These are phyloP conservation scores for Trametes pubescens DNA, from an alignment of 1,284 basidiomycete species.

Conservation along the genomic window DNA sequence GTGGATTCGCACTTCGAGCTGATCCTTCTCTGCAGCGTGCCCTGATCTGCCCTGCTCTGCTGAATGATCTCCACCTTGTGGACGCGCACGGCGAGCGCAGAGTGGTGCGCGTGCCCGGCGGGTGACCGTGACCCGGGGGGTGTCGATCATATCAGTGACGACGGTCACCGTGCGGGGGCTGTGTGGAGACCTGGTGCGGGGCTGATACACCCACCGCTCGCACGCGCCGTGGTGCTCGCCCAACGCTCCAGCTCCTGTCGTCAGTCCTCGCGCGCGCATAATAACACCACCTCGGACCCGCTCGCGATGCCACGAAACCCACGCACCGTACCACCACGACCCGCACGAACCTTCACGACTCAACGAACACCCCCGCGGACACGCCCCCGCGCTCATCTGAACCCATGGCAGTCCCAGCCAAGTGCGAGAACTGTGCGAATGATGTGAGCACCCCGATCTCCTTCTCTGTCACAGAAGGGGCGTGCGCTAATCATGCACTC, in stretches of 20 bases:
- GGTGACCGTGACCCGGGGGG: conserved; percentile 3
- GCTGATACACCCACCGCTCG: neutral
- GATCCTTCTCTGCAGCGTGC: conserved; percentile 17
- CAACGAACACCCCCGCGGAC: neutral
- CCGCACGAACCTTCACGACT: neutral
- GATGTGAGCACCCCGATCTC: conserved; percentile 34
- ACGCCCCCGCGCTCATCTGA: conserved; percentile 8
- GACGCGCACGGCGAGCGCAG: neutral
- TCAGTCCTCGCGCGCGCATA: neutral
- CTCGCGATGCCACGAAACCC: conserved; percentile 3
- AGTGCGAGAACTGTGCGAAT: conserved; percentile 35
- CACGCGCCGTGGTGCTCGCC: neutral
- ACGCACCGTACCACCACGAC: neutral
- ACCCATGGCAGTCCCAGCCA: conserved; percentile 30
- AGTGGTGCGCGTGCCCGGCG: conserved; percentile 1
- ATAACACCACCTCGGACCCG: conserved; percentile 1
- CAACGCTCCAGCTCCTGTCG: neutral
- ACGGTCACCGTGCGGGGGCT: conserved; percentile 13
- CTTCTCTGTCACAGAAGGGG: conserved; percentile 32
- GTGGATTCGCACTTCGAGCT: conserved; percentile 18
- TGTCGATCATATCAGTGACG: conserved; percentile 22
- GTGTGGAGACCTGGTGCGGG: conserved; percentile 17
- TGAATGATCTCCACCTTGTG: conserved; percentile 8
- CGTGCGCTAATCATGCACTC: conserved; percentile 37
- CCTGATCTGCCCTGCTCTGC: conserved; percentile 18